Conservation (phyloP, 2,329 filamentous ascomycete species). For the Claviceps pazoutovae region DNA sequence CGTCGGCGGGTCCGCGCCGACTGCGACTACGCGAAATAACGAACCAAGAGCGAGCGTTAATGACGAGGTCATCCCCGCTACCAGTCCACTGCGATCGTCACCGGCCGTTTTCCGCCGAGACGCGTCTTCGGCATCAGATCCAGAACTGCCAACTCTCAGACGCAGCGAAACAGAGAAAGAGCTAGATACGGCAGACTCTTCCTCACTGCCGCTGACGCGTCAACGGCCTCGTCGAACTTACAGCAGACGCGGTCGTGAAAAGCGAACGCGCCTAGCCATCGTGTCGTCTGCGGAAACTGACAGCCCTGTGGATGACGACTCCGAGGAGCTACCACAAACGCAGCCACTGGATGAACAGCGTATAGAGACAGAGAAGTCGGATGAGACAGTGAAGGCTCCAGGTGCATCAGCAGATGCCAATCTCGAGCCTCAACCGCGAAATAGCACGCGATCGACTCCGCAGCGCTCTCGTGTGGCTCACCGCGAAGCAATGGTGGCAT, state of each 20-base stretch:
- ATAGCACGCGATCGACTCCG: constrained; percentile 8
- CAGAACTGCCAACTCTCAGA: constrained; percentile 21
- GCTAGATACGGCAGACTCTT: constrained; percentile 8
- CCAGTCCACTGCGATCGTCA: constrained; percentile 20
- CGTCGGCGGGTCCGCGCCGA: neutral
- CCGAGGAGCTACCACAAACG: neutral
- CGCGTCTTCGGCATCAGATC: constrained; percentile 13
- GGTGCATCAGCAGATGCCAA: neutral
- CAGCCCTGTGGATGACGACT: neutral
- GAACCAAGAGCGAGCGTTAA: constrained; percentile 7
- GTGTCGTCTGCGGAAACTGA: constrained; percentile 4
- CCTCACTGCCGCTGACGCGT: constrained; percentile 15
- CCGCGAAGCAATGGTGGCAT: constrained; percentile 10
- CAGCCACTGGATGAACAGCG: neutral
- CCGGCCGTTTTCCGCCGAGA: constrained; percentile 12
- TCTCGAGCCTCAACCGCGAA: neutral
- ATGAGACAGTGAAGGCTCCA: neutral
- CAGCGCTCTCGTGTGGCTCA: constrained; percentile 7
- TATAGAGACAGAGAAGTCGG: neutral
- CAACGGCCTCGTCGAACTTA: constrained; percentile 5
- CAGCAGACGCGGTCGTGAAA: neutral
- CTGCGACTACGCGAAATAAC: neutral
- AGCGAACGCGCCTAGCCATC: neutral
- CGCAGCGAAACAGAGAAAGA: constrained; percentile 10
- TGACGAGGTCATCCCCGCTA: constrained; percentile 26